phyloP scores from a whole-genome alignment of 495 filamentous ascomycete genomes.

The Penicillium longicatenatum region DNA sequence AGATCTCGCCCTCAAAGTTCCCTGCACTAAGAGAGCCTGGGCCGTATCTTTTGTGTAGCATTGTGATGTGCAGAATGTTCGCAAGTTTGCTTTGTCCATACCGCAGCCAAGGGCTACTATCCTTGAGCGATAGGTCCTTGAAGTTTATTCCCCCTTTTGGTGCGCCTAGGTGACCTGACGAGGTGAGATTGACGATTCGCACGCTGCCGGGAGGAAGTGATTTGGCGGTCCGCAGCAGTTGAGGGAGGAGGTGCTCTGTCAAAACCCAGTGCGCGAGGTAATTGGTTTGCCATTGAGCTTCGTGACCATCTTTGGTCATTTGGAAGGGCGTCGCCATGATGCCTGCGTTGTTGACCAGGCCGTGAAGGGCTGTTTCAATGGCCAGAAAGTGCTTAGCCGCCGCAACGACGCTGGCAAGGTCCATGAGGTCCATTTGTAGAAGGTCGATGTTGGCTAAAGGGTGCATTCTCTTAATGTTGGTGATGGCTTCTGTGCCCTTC shows the following conservation, averaged over 20 bases:
- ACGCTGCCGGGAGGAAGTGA: slow-evolving; percentile 29
- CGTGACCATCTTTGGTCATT: slow-evolving; percentile 31
- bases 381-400: slow-evolving; percentile 28
- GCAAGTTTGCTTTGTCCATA: slow-evolving; percentile 51
- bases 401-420: slow-evolving; percentile 33
- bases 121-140: slow-evolving; percentile 19
- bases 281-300: slow-evolving; percentile 43
- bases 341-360: slow-evolving; percentile 65
- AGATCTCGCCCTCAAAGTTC: slow-evolving; percentile 37
- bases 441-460: slow-evolving; percentile 39
- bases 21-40: slow-evolving; percentile 30
- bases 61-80: slow-evolving; percentile 42
- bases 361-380: slow-evolving; percentile 37
- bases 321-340: slow-evolving; percentile 51
- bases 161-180: slow-evolving; percentile 34
- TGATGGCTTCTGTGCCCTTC: slow-evolving; percentile 39
- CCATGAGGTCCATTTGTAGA: slow-evolving; percentile 46
- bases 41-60: slow-evolving; percentile 34
- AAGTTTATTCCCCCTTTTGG: slow-evolving; percentile 40
- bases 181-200: slow-evolving; percentile 42
- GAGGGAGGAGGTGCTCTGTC: slow-evolving; percentile 39
- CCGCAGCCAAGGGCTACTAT: slow-evolving; percentile 29
- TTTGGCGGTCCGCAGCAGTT: slow-evolving; percentile 29
- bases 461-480: slow-evolving; percentile 33
- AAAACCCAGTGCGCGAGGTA: slow-evolving; percentile 49